Percentiles rank a stretch among this genome's conserved stretches.
These are phyloP conservation scores for Pisolithus sp. DNA, from an alignment of 768 basidiomycete species.

Conservation along the genomic window DNA sequence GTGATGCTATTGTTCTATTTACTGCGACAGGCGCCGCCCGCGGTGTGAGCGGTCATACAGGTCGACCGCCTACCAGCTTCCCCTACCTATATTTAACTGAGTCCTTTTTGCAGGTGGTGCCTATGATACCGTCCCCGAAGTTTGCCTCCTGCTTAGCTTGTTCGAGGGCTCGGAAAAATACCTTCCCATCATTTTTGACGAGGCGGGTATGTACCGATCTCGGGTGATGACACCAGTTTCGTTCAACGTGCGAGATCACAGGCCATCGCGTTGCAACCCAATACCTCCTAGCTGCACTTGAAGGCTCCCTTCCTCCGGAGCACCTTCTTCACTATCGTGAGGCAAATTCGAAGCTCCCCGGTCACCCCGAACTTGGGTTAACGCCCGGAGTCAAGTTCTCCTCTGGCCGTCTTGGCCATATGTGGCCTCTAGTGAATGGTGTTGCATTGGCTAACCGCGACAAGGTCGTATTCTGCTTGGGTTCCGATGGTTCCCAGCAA, in stretches of 20 bases:
- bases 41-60: slow-evolving; percentile 84
- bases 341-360: slow-evolving; percentile 81
- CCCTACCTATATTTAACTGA: background rate
- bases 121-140: slow-evolving; percentile 78
- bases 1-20: slow-evolving; percentile 82
- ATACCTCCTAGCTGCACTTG: slow-evolving; percentile 74
- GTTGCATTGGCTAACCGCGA: slow-evolving; percentile 72
- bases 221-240: background rate
- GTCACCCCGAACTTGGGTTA: slow-evolving; percentile 83
- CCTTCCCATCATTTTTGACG: slow-evolving; percentile 69
- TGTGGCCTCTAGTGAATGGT: slow-evolving; percentile 88
- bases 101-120: slow-evolving; percentile 43
- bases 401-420: slow-evolving; percentile 86
- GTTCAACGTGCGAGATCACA: slow-evolving; percentile 19
- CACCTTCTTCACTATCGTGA: slow-evolving; percentile 82
- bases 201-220: slow-evolving; percentile 54
- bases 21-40: slow-evolving; percentile 82
- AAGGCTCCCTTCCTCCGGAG: slow-evolving; percentile 63
- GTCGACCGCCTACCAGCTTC: slow-evolving; percentile 25
- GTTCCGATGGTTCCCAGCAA: slow-evolving; percentile 88
- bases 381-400: slow-evolving; percentile 94
- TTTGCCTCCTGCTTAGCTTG: slow-evolving; percentile 69
- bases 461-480: slow-evolving; percentile 75
- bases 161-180: slow-evolving; percentile 60
- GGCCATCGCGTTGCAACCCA: slow-evolving; percentile 90